Evolutionary conservation across 331 rosid genomes (phyloP), one percentile per base, ranked within the genome.

Genomic region (Erythrophleum ivorense): DNA sequence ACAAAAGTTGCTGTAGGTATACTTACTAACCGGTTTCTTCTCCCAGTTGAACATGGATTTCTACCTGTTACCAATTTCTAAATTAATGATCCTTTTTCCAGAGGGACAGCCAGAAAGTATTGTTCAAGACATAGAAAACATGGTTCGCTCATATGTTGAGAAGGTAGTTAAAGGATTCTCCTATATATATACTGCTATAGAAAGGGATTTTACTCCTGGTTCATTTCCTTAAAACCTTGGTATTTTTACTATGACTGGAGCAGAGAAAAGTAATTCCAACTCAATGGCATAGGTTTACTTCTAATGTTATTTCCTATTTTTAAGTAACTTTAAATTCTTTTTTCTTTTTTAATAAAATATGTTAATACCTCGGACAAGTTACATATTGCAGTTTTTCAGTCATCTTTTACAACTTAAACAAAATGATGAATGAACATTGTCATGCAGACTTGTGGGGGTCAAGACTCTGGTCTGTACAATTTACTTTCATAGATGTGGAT

Each of bases 1-100:
- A 92, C 97, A 15, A 94, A 94, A 90, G 94, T 94, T 84, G 97
- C 98, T 67, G 87, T 94, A 87, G 97, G 97, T 94, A 91, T 38
- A 69, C 40, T 72, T 83, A 38, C 73, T 81, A 64, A 29, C 73
- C 67, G n/a, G 33, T 73, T 41, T 63, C 67, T 49, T 38, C 55
- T 76, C 4, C 41, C 73, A 29, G 60, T 66, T 63, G 76, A 80
- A 46, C 73, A 48, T 74, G 40, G 33, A 70, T 62, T 21, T 63
- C 62, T 45, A 21, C 43, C 36, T 34, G 33, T 73, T 69, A 54
- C 73, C 68, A 33, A 46, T 64, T 67, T 81, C 45, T 65, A 79
- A 77, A 11, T 53, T 68, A 33, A 49, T 55, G 18, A 36, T 80
- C 29, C 64, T 84, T 80, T 77, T 80, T 78, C 54, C 83, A 94